Percentiles rank a stretch among this genome's conserved stretches.
Conservation (phyloP, 371 early-diverging fungal species). For the Mucor ambiguus region DNA sequence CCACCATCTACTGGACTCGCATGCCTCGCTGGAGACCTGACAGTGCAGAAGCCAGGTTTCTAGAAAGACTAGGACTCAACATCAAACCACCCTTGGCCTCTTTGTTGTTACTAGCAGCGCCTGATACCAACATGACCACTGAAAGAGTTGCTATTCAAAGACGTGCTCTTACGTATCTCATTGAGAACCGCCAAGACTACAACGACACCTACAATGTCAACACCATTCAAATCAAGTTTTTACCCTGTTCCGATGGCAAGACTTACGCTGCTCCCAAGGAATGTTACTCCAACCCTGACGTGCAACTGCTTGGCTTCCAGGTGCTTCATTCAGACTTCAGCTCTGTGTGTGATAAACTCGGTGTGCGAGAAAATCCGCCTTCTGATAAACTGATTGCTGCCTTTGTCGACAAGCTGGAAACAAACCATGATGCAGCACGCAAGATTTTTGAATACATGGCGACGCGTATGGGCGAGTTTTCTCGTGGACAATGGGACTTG, state of each 20-base stretch:
- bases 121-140: slow-evolving; percentile 15
- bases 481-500: slow-evolving; percentile 53
- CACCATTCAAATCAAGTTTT: slow-evolving; percentile 56
- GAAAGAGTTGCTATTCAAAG: slow-evolving; percentile 39
- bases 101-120: slow-evolving; percentile 58
- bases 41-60: slow-evolving; percentile 63
- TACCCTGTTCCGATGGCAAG: slow-evolving; percentile 60
- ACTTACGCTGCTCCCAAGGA: slow-evolving; percentile 54
- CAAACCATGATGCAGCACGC: slow-evolving; percentile 47
- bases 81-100: slow-evolving; percentile 55
- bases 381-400: slow-evolving; percentile 51
- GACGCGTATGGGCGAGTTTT: slow-evolving; percentile 62
- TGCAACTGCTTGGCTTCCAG: slow-evolving; percentile 67
- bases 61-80: slow-evolving; percentile 68
- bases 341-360: slow-evolving; percentile 65
- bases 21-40: slow-evolving; percentile 50
- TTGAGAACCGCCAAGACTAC: slow-evolving; percentile 73
- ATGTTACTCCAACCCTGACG: slow-evolving; percentile 68
- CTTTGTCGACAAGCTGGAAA: slow-evolving; percentile 41
- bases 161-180: slow-evolving; percentile 67
- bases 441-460: slow-evolving; percentile 74
- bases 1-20: slow-evolving; percentile 73
- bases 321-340: slow-evolving; percentile 63
- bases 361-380: slow-evolving; percentile 68
- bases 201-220: slow-evolving; percentile 43